phyloP scores from a whole-genome alignment of 148 eudicot genomes.

The Rhododendron griersonianum region DNA sequence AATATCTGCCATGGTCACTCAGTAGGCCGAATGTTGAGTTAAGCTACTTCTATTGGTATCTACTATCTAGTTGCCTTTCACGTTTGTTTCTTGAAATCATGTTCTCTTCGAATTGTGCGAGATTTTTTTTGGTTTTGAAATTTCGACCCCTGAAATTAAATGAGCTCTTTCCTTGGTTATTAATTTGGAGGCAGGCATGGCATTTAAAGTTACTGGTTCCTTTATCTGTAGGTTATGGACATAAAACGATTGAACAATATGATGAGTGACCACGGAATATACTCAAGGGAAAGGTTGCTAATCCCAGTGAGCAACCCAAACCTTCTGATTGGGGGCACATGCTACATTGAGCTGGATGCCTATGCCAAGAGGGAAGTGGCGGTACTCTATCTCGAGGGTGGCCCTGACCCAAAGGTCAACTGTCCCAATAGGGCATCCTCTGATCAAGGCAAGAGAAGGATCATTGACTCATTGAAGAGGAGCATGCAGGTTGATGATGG shows the following conservation, averaged over 20 bases:
- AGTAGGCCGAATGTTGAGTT: not conserved
- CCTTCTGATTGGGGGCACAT: constrained; percentile 55
- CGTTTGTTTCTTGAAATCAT: not conserved
- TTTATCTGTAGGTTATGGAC: constrained; percentile 62
- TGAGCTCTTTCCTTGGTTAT: not conserved
- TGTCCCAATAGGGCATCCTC: constrained; percentile 36
- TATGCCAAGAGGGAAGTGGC: constrained; percentile 93
- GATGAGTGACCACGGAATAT: constrained; percentile 99
- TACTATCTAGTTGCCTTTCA: constrained; percentile 1
- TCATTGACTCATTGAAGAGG: constrained; percentile 74
- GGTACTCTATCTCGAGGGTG: constrained; percentile 75
- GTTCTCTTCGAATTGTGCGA: not conserved
- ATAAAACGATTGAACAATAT: constrained; percentile 92
- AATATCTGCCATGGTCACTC: not conserved
- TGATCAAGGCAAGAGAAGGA: constrained; percentile 56
- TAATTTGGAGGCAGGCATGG: not conserved
- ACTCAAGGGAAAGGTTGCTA: constrained; percentile 82
- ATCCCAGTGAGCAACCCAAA: constrained; percentile 67
- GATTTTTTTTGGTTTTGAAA: not conserved
- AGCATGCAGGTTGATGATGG: constrained; percentile 98
- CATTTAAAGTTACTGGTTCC: not conserved
- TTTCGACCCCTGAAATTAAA: not conserved
- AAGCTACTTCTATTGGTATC: not conserved
- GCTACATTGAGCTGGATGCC: constrained; percentile 85
- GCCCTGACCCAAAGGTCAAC: constrained; percentile 32